Base-by-base conservation (phyloP, 2,329 filamentous ascomycete genomes). In the Colletotrichum horii region DNA sequence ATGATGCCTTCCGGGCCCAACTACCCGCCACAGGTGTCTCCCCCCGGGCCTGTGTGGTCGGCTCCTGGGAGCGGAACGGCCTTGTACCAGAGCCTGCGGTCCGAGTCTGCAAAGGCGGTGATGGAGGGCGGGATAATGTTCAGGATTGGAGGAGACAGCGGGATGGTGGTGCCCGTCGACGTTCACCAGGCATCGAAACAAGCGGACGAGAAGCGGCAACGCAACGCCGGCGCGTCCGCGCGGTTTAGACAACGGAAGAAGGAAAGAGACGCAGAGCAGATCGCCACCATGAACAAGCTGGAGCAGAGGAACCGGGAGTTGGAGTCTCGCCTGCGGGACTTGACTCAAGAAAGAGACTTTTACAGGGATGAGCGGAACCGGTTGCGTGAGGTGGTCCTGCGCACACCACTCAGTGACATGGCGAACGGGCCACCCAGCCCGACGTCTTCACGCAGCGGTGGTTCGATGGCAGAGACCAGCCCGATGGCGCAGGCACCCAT, bases 181-280 rank as follows among this genome's bases (percentile, higher is more conserved):
- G 92, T 94, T 58, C 94, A 95, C 79, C 94, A 95, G 79, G 95
- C 94, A 15, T 97, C 95, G 15, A 93, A 93, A 78, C 92, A 95
- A 79, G 94, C 95, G 52, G 94, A 97, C 80, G 95, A 97, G 83
- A 98, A 97, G 85, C 90, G 95, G 71, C 93, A 94, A 83, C 91
- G 95, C 67, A 98, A 98, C 81, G 95, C 95, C 55, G 94, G 94
- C 64, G 95, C 95, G 8, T 97, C 95, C 72, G 95, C 95, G 64
- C 90, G 95, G 75, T 97, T 97, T 78, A 91, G 95, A 71, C 92
- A 93, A 81, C 91, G 96, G 75, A 93, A 95, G 81, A 97, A 97
- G 85, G 94, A 96, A 80, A 93, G 94, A 82, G 94, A 96, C 82
- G 91, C 91, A 79, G 93, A 95, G 82, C 93, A 93, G 73, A 91